These are phyloP conservation scores for Boletales sp. DNA, from an alignment of 768 basidiomycete species.

Conservation along the genomic window DNA sequence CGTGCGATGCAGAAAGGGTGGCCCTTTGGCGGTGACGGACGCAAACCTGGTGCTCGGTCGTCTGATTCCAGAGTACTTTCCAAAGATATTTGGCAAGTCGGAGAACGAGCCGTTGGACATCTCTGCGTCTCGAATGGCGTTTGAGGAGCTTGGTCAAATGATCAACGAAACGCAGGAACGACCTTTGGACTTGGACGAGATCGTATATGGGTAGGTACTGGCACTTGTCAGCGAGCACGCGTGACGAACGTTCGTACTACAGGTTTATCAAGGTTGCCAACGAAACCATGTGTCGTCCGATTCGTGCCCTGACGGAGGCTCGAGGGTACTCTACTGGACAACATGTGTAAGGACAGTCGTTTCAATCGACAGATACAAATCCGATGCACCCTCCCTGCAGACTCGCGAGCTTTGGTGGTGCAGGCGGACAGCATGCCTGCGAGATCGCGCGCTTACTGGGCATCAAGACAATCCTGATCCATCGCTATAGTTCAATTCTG, in stretches of 20 bases:
- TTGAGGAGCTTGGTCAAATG: conserved; percentile 62
- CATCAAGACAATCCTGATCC: conserved; percentile 84
- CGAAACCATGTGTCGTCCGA: conserved; percentile 94
- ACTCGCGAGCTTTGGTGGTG: conserved; percentile 84
- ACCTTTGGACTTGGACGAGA: conserved; percentile 70
- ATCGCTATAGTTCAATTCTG: conserved; percentile 88
- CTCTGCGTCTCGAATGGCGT: conserved; percentile 62
- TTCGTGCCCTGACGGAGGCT: conserved; percentile 87
- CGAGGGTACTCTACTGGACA: conserved; percentile 78
- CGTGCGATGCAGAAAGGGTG: conserved; percentile 64
- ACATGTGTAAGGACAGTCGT: conserved; percentile 47
- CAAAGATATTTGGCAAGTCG: conserved; percentile 89
- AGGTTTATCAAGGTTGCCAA: conserved; percentile 96
- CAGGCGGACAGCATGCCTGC: conserved; percentile 90
- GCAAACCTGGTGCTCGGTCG: conserved; percentile 90
- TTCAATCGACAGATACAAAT: background rate
- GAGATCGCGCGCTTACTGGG: conserved; percentile 86
- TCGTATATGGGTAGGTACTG: conserved; percentile 74
- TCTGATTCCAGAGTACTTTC: conserved; percentile 86
- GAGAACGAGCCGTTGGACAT: conserved; percentile 83
- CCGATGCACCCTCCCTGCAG: conserved; percentile 33
- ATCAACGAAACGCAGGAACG: conserved; percentile 66
- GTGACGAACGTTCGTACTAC: background rate
- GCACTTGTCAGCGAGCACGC: background rate
- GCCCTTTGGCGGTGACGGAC: conserved; percentile 88